Base-by-base conservation (phyloP, 2,329 filamentous ascomycete genomes). In the Aspergillus brasiliensis region DNA sequence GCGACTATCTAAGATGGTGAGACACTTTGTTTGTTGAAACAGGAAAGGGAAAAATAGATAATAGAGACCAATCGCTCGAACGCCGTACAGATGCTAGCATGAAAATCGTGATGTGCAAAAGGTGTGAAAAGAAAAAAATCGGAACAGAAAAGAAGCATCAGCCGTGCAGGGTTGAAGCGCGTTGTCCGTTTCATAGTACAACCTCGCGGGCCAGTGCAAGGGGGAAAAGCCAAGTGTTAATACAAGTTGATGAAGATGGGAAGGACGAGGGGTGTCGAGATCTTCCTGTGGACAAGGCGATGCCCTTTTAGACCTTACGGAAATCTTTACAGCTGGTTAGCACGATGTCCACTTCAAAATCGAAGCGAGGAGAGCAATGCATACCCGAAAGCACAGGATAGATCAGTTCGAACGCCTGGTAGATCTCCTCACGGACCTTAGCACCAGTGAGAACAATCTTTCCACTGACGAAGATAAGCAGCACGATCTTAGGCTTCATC, bases 401-500 rank as follows among this genome's bases (percentile, higher is more conserved):
- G 81, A 97, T 97, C 88, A 96, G 90, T 82, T 96, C 92, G 74
- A 97, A 97, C 49, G 92, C 92, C 78, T 95, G 91, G 74, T 97
- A 96, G 69, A 99, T 98, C 82, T 98, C 95, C 80, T 99, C 95
- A 70, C 95, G 90, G 66, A 98, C 93, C 77, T 99, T 98, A 68
- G 95, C 95, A 73, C 95, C 95, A 44, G 95, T 98, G 75, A 98
- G 85, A 72, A 98, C 95, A 64, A 98, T 98, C 86, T 98, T 98
- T 74, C 94, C 95, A 73, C 90, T 95, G 72, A 98, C 94, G 82
- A 98, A 98, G 78, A 99, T 97, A 74, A 98, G 83, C 25, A 98
- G 88, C 56, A 98, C 94, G 69, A 98, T 97, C 88, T 98, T 98
- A 19, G 95, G 95, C 84, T 98, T 98, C 84, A 98, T 97, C 95